Evolutionary conservation across 1,284 basidiomycete species (phyloP).

Genomic region (Fomitopsis betulina): DNA sequence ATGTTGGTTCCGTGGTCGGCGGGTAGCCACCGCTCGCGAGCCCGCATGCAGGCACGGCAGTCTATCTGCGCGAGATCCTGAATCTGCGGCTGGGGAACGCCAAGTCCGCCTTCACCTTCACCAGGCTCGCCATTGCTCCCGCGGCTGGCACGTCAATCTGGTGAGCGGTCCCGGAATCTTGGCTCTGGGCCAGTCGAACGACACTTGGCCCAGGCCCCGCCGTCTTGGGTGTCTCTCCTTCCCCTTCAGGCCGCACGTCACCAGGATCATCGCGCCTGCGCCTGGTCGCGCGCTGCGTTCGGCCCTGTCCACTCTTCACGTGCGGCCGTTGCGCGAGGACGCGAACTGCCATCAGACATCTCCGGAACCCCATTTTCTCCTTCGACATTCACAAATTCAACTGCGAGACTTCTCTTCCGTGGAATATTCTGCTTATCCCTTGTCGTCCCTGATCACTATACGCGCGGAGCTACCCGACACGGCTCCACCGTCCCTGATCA

Average conservation of each 20-base stretch:
- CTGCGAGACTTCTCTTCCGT: neutral
- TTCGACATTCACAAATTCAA: neutral
- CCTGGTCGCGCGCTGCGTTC: conserved; percentile 6
- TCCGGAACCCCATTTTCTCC: neutral
- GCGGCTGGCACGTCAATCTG: neutral
- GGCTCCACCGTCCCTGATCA: neutral
- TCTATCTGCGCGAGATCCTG: neutral
- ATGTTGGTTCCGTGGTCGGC: neutral
- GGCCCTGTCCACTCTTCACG: neutral
- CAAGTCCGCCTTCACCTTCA: neutral
- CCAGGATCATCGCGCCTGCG: conserved; percentile 6
- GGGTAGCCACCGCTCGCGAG: neutral
- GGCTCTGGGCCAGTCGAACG: neutral
- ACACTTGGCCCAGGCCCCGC: neutral
- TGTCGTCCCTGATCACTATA: neutral
- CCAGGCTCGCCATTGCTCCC: neutral
- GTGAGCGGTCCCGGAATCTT: neutral
- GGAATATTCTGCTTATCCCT: neutral
- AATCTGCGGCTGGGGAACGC: too few species aligned
- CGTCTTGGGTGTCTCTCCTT: neutral
- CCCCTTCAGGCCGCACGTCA: neutral
- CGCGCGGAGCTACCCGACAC: neutral
- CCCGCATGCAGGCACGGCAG: neutral
- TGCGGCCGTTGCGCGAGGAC: neutral
- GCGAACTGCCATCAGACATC: neutral